phyloP scores from a whole-genome alignment of 2,329 filamentous ascomycete genomes.

The Hymenoscyphus fraxineus region DNA sequence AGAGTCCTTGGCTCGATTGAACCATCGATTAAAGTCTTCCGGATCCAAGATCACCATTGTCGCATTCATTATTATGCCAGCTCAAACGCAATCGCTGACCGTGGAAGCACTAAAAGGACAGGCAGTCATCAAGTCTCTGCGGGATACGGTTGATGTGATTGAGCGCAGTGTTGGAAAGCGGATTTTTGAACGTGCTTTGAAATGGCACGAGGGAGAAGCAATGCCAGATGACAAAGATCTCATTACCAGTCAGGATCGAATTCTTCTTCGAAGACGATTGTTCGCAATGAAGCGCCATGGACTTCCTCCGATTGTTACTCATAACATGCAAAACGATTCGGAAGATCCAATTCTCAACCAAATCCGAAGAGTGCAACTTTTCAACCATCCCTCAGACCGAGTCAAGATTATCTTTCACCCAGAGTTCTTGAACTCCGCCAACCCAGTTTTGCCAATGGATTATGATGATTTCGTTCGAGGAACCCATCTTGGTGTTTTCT shows the following conservation, averaged over 20 bases:
- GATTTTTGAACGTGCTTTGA: conserved; percentile 88
- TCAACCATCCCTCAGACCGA: conserved; percentile 91
- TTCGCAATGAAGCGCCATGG: conserved; percentile 95
- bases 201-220: conserved; percentile 91
- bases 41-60: conserved; percentile 93
- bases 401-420: conserved; percentile 99
- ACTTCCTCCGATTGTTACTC: conserved; percentile 92
- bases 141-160: conserved; percentile 89
- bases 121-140: conserved; percentile 92
- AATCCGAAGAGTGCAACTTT: conserved; percentile 90
- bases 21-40: conserved; percentile 80
- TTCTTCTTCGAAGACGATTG: conserved; percentile 82
- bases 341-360: conserved; percentile 96
- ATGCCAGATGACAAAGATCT: conserved; percentile 96
- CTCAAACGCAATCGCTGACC: conserved; percentile 89
- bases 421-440: conserved; percentile 93
- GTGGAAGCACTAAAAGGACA: conserved; percentile 96
- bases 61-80: conserved; percentile 98
- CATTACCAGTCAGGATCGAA: conserved; percentile 85
- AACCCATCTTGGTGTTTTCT: conserved; percentile 91
- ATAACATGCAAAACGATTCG: conserved; percentile 94
- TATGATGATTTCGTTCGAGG: conserved; percentile 98
- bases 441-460: conserved; percentile 90
- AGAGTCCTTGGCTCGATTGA: conserved; percentile 88
- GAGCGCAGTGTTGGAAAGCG: conserved; percentile 89